Base-by-base conservation (phyloP, 2,329 filamentous ascomycete genomes). In the Claviceps capensis region DNA sequence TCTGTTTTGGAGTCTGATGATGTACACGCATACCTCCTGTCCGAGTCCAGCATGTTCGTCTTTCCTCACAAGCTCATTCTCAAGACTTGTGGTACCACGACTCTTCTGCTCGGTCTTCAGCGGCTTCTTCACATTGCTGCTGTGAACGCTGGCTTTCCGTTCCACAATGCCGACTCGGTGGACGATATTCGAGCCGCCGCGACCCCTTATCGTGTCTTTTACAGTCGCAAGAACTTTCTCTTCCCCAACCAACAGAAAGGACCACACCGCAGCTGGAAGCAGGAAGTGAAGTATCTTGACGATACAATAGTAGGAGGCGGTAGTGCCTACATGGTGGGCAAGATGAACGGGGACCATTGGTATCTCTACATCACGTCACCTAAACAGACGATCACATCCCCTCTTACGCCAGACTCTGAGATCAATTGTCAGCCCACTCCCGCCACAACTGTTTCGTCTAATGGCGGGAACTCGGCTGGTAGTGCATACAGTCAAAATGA, bases 321-420 rank as follows among this genome's bases (percentile, higher is more conserved):
- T 52, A 97, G 91, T 68, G 93, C 93, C 49, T 98, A 98, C 69
- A 95, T 97, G 90, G 94, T 98, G 58, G 93, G 93, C 63, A 97
- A 96, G 73, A 97, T 97, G 91, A 98, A 98, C 61, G 91, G 93
- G 53, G 93, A 98, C 68, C 93, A 98, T 63, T 98, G 93, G 93
- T 97, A 97, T 67, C 75, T 98, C 52, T 98, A 98, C 72, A 83
- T 97, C 62, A 97, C 93, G 13, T 88, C 88, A 49, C 91, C 93
- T 17, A 83, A 85, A 65, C 83, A 80, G 47, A 74, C 79, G 51
- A 74, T 94, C 58, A 95, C 90, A 0, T 89, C 90, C 5, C 90
- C 91, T 52, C 76, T 82, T 34, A 95, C 86, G 11, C 90, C 91
- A 5, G 72, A 78, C 46, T 71, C 79, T 49, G 72, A 73, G 55